Evolutionary conservation across 306 rosid genomes (phyloP).

Genomic region (Sicyos edulis): DNA sequence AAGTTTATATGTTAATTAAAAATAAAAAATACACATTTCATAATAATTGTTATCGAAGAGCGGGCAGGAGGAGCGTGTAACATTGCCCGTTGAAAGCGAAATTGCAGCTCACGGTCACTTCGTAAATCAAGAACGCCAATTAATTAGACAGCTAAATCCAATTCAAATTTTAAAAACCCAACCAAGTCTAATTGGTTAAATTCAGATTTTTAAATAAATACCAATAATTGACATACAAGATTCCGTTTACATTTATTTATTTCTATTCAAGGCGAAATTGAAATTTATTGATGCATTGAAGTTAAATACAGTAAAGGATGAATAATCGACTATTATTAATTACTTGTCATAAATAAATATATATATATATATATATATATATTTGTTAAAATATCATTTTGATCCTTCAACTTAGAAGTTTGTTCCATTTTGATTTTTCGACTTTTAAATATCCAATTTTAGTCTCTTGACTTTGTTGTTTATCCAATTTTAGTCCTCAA

Average conservation of each 20-base stretch:
- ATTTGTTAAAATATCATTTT: too few species aligned
- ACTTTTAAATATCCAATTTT: too few species aligned
- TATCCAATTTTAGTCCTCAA: too few species aligned
- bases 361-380: too few species aligned
- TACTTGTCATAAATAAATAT: too few species aligned
- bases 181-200: not conserved
- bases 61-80: slow-evolving; percentile 3
- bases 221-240: not conserved
- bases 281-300: slow-evolving; percentile 7
- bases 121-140: not conserved
- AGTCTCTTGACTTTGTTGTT: too few species aligned
- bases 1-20: not conserved
- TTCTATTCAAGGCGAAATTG: too few species aligned
- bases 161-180: not conserved
- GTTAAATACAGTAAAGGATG: not conserved
- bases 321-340: not conserved
- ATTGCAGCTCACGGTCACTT: not conserved
- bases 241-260: too few species aligned
- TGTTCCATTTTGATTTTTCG: too few species aligned
- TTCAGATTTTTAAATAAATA: not conserved
- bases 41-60: not conserved
- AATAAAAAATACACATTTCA: not conserved
- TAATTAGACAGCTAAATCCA: slow-evolving; percentile 7
- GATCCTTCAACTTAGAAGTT: too few species aligned
- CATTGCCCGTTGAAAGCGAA: not conserved